A percentile compares a stretch with the other conserved stretches of the same genome.
phyloP scores from a whole-genome alignment of 2,329 filamentous ascomycete genomes.

The Hymenotorrendiella dingleyae region DNA sequence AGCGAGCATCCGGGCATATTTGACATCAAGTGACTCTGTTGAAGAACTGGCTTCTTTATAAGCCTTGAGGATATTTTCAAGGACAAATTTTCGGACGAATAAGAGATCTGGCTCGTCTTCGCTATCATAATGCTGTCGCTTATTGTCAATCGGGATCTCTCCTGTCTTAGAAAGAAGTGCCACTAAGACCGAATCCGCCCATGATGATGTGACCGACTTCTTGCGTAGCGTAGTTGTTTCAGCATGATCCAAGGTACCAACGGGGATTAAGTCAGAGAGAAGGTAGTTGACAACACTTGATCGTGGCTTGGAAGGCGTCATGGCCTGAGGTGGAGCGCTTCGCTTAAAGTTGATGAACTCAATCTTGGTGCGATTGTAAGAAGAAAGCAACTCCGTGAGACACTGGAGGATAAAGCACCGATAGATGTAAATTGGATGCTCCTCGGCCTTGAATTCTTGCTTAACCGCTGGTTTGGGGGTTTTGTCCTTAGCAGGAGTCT shows the following conservation, averaged over 20 bases:
- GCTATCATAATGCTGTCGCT: slow-evolving; percentile 52
- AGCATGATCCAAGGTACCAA: slow-evolving; percentile 58
- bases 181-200: slow-evolving; percentile 80
- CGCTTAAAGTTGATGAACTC: slow-evolving; percentile 99
- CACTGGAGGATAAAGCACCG: slow-evolving; percentile 92
- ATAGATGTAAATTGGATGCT: slow-evolving; percentile 95
- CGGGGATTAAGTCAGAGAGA: slow-evolving; percentile 68
- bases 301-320: slow-evolving; percentile 87
- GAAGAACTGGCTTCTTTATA: slow-evolving; percentile 83
- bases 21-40: slow-evolving; percentile 72
- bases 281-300: slow-evolving; percentile 92
- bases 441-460: slow-evolving; percentile 77
- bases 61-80: slow-evolving; percentile 86
- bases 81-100: slow-evolving; percentile 89
- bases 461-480: slow-evolving; percentile 58
- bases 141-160: slow-evolving; percentile 60
- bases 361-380: slow-evolving; percentile 91
- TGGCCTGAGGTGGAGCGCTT: slow-evolving; percentile 72
- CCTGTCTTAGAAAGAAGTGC: slow-evolving; percentile 83
- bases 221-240: slow-evolving; percentile 79
- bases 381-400: slow-evolving; percentile 80
- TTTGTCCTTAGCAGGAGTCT: slow-evolving; percentile 30
- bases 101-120: slow-evolving; percentile 79
- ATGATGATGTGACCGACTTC: slow-evolving; percentile 74
- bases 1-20: slow-evolving; percentile 82